Conservation (phyloP, 2,329 filamentous ascomycete genomes). For the Alternaria consortialis region DNA sequence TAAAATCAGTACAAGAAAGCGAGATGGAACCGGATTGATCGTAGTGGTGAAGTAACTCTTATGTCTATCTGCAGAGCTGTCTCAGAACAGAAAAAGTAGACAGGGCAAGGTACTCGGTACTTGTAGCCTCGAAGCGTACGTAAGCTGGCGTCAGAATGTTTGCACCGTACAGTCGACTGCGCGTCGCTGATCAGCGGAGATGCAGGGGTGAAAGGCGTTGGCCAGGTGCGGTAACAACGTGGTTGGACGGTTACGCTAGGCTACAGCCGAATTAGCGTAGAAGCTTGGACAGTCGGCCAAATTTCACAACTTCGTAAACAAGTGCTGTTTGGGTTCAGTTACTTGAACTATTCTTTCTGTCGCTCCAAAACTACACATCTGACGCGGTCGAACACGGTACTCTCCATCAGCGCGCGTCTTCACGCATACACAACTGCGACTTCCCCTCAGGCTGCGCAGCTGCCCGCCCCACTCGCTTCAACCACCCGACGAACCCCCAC, state of each 20-base stretch:
- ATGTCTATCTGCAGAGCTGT: neutral
- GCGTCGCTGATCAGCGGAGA: constrained; percentile 19
- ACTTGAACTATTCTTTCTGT: constrained; percentile 25
- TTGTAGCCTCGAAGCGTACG: neutral
- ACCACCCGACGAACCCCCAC: constrained; percentile 27
- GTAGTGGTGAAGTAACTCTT: neutral
- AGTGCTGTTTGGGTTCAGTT: constrained; percentile 31
- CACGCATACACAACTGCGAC: constrained; percentile 6
- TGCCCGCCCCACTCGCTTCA: constrained; percentile 29
- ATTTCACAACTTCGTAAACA: constrained; percentile 42
- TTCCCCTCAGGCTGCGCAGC: constrained; percentile 5
- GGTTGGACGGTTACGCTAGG: constrained; percentile 23
- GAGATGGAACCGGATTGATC: neutral
- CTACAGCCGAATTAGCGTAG: constrained; percentile 16
- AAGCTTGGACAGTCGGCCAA: constrained; percentile 25
- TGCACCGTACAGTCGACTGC: constrained; percentile 1
- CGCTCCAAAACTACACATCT: constrained; percentile 10
- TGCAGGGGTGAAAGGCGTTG: constrained; percentile 18
- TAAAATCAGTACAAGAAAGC: neutral
- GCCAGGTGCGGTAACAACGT: constrained; percentile 15
- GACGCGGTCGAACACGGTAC: neutral
- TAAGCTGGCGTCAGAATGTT: constrained; percentile 1
- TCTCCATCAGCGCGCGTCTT: constrained; percentile 5
- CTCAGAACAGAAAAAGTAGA: neutral
- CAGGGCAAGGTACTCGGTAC: neutral